These are phyloP conservation scores for Neofusicoccum parvum DNA, from an alignment of 2,329 filamentous ascomycete genomes.

Conservation along the genomic window DNA sequence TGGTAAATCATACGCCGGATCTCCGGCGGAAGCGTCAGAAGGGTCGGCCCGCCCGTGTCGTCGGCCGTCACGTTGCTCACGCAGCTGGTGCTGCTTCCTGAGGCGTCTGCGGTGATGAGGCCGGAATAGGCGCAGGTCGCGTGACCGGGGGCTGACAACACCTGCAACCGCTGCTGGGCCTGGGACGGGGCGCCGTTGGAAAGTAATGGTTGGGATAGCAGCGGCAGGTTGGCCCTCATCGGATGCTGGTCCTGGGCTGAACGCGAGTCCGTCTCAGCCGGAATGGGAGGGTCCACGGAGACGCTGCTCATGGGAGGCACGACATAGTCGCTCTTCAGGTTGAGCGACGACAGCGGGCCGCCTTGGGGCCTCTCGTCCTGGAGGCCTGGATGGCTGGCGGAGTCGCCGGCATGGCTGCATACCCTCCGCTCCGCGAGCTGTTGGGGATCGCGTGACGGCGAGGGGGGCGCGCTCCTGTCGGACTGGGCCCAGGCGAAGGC, in stretches of 20 bases:
- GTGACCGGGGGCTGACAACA: background rate
- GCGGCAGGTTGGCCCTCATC: slow-evolving; percentile 19
- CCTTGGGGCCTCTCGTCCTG: background rate
- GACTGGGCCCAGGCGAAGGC: slow-evolving; percentile 16
- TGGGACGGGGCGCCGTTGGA: slow-evolving; percentile 7
- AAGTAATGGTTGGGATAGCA: slow-evolving; percentile 20
- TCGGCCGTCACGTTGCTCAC: background rate
- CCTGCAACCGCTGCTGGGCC: background rate
- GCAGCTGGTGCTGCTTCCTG: background rate
- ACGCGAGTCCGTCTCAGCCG: slow-evolving; percentile 20
- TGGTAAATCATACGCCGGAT: slow-evolving; percentile 42
- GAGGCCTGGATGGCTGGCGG: background rate
- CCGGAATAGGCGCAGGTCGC: background rate
- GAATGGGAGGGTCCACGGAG: slow-evolving; percentile 21
- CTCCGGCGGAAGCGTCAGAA: slow-evolving; percentile 40
- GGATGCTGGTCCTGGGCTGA: slow-evolving; percentile 22
- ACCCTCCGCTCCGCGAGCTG: slow-evolving; percentile 7
- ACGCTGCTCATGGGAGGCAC: slow-evolving; percentile 22
- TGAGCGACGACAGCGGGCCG: slow-evolving; percentile 19
- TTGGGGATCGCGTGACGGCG: slow-evolving; percentile 7
- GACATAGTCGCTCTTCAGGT: slow-evolving; percentile 20
- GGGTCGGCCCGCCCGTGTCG: slow-evolving; percentile 26
- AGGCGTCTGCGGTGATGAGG: background rate
- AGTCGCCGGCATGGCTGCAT: slow-evolving; percentile 14
- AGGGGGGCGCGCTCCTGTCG: slow-evolving; percentile 12